Base-by-base conservation (phyloP, 768 basidiomycete species). In the Termitomyces sp. region DNA sequence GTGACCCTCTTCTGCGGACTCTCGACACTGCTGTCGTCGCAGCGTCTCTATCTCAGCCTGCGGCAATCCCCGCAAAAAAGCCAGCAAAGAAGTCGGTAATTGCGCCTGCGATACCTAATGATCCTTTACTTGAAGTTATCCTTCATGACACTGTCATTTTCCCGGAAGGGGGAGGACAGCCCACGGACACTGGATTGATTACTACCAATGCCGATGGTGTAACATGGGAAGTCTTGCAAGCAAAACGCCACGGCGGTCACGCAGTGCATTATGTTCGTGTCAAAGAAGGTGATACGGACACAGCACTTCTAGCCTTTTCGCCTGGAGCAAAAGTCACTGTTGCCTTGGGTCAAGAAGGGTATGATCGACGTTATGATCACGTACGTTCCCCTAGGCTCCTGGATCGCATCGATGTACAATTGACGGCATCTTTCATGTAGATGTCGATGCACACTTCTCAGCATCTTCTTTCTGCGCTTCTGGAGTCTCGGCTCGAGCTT, bases 371-470 rank as follows among this genome's bases (percentile, higher is more conserved):
- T 63, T 82, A 85, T 63, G 92, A 94, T 69, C 88, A 91, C 78
- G 89, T 87, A 73, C 64, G 85, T 73, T 53, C 60, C n/a, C 11
- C 14, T 38, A 15, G 37, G 46, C 20, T 51, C 2, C 20, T n/a
- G n/a, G 11, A 17, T 11, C 9, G 38, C 43, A 57, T 59, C 55
- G 46, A 60, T 49, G 32, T 37, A 14, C 14, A 31, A 49, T 38
- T 42, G 1, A 54, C 34, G 17, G 43, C n/a, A 10, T 10, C 10
- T 1, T 11, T 20, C 34, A 42, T 42, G 15, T 65, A 91, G 88
- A 91, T 91, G 88, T 83, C 86, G 15, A 85, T 91, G 83, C 92
- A 94, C 71, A 92, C 91, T 1, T 88, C 88, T 0, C 92, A 94
- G 68, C 92, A 93, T 63, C 79, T 92, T 48, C 81, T 94, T 29